Conservation (phyloP, 306 rosid species). For the Cicer bijugum region DNA sequence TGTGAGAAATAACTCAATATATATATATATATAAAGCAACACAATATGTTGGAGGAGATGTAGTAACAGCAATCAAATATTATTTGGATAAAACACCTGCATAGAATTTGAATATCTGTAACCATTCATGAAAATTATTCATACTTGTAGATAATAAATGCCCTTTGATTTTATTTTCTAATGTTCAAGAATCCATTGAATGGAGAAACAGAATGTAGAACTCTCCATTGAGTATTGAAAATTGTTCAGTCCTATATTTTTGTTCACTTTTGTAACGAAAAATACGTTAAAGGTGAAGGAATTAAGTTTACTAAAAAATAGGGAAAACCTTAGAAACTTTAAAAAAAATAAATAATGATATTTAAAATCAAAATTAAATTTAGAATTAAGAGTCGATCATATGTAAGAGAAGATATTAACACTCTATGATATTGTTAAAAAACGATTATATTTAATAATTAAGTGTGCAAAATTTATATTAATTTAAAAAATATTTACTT, state of each 20-base stretch:
- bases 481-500: too few relatives aligned
- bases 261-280: constrained; percentile 8
- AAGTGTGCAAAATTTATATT: too few relatives aligned
- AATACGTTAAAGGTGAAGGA: constrained; percentile 7
- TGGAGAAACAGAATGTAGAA: not conserved
- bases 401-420: too few relatives aligned
- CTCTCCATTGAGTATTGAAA: not conserved
- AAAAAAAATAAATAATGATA: too few relatives aligned
- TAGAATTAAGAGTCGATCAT: too few relatives aligned
- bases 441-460: too few relatives aligned
- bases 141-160: not conserved
- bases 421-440: too few relatives aligned
- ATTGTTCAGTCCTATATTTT: not conserved
- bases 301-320: too few relatives aligned
- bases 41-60: not conserved
- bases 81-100: constrained; percentile 31
- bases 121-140: not conserved
- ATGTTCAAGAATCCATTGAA: not conserved
- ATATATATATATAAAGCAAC: not conserved
- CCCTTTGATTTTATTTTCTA: not conserved
- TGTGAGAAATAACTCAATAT: not conserved
- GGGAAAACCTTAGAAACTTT: too few relatives aligned
- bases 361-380: too few relatives aligned
- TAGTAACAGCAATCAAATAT: not conserved
- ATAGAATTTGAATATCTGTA: not conserved